Evolutionary conservation across 306 rosid genomes (phyloP).

Genomic region (Lathyrus sativus): DNA sequence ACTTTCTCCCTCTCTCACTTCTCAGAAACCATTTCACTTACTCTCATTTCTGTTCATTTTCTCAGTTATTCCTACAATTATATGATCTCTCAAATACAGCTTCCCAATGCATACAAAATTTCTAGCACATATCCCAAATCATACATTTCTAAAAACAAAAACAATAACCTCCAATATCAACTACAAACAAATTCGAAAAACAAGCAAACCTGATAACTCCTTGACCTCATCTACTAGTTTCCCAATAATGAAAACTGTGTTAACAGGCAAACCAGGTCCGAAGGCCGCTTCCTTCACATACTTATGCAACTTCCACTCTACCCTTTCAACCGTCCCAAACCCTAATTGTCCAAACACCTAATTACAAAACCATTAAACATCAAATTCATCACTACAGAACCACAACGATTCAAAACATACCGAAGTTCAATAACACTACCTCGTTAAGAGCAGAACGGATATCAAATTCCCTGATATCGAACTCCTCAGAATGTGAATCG

Average conservation of each 20-base stretch:
- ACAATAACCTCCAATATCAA: background rate
- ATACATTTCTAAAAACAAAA: background rate
- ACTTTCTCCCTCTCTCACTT: no score
- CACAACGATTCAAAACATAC: background rate
- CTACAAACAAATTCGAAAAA: conserved; percentile 1
- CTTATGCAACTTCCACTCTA: conserved; percentile 66
- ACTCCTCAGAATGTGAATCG: conserved; percentile 40
- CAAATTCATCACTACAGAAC: conserved; percentile 1
- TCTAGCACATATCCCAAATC: no score
- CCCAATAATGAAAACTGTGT: conserved; percentile 62
- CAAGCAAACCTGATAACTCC: conserved; percentile 54
- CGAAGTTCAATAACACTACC: conserved; percentile 36
- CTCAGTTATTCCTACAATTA: no score
- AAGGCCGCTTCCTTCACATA: conserved; percentile 75
- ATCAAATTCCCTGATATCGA: conserved; percentile 56
- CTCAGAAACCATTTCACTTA: no score
- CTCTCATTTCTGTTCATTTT: no score
- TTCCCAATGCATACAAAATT: no score
- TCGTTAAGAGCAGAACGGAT: conserved; percentile 56
- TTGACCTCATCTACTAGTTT: conserved; percentile 41
- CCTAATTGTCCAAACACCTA: conserved; percentile 60
- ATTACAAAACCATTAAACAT: background rate
- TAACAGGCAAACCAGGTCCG: conserved; percentile 70
- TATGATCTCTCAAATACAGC: no score
- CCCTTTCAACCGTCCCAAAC: conserved; percentile 42